Conservation (phyloP, 257 asterid species). For the Agastache rugosa region DNA sequence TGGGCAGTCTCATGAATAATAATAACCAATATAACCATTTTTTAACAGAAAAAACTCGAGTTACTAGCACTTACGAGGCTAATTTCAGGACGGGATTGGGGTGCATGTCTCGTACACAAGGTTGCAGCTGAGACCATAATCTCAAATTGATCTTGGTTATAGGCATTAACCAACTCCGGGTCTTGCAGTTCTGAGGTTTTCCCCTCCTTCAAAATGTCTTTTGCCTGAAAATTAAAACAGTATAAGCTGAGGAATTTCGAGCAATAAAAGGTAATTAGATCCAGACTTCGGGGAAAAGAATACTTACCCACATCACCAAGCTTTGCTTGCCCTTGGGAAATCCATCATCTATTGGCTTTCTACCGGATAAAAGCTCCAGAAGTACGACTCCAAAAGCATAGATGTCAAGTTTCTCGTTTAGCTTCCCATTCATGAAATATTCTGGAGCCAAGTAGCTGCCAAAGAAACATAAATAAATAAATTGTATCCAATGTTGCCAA, state of each 20-base stretch:
- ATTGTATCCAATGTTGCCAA: constrained; percentile 2
- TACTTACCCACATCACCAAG: constrained; percentile 90
- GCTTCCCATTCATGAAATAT: constrained; percentile 82
- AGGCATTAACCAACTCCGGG: constrained; percentile 55
- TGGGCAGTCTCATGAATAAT: constrained; percentile 1
- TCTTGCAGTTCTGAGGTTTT: constrained; percentile 62
- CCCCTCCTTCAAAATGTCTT: constrained; percentile 63
- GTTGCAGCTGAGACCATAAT: constrained; percentile 73
- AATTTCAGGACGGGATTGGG: constrained; percentile 75
- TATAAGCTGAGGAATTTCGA: constrained; percentile 3
- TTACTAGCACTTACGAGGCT: constrained; percentile 53
- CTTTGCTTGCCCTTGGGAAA: constrained; percentile 72
- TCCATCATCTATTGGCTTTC: constrained; percentile 77
- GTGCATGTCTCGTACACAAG: constrained; percentile 72
- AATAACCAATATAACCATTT: constrained; percentile 11
- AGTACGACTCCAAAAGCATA: constrained; percentile 96
- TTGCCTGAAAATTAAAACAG: constrained; percentile 58
- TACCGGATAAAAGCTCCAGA: constrained; percentile 87
- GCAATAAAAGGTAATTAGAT: background rate
- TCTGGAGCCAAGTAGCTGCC: constrained; percentile 95
- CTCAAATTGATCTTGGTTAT: constrained; percentile 65
- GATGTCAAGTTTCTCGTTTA: constrained; percentile 76
- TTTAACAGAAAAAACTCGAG: background rate
- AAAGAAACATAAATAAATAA: constrained; percentile 18
- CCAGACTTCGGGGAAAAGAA: constrained; percentile 16